Evolutionary conservation across 2,329 filamentous ascomycete genomes (phyloP), one percentile per base, ranked within the genome.

Genomic region (Diaporthe sp.): DNA sequence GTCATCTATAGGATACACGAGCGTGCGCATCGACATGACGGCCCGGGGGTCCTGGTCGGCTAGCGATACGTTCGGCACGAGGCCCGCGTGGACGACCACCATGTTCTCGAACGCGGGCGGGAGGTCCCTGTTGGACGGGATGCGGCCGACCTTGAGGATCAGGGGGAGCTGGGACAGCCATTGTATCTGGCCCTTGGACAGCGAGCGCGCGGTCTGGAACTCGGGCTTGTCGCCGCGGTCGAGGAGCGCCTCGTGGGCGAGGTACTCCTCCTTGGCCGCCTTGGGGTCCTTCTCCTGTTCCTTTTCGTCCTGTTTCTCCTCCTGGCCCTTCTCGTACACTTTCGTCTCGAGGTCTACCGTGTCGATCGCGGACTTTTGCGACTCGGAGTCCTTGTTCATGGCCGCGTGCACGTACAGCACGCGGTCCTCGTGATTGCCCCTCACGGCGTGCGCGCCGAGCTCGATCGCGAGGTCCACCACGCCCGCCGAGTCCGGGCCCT

Each of bases 341-440:
- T 70, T 79, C 73, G 34, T 71, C 47, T 51, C 75, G 74, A 72
- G 72, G 13, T 74, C 72, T 17, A 74, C 63, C 22, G 42, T 31
- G 15, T 47, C 49, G 22, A 60, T 42, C 39, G 28, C 71, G 2
- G 63, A 22, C 49, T 44, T 34, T 20, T 47, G 39, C 42, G 51
- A 34, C 28, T 25, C 58, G 3, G 58, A 12, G 47, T 77, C 77
- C 1, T 73, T 65, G 25, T 80, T 74, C 79, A 85, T 80, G 49
- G 83, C 81, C 39, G 87, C 86, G 76, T 92, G 90, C 1, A 92
- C 89, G 12, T 93, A 88, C n/a, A 98, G 88, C 28, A 98, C 88
- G 31, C 92, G 90, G 82, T 98, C 96, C 82, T 99, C 97, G 85
- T 98, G 94, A 84, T 98, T 98, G 25, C 97, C 97, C 70, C 96